Evolutionary conservation across 2,329 filamentous ascomycete genomes (phyloP).

Genomic region (Echinosphaeria canescens): DNA sequence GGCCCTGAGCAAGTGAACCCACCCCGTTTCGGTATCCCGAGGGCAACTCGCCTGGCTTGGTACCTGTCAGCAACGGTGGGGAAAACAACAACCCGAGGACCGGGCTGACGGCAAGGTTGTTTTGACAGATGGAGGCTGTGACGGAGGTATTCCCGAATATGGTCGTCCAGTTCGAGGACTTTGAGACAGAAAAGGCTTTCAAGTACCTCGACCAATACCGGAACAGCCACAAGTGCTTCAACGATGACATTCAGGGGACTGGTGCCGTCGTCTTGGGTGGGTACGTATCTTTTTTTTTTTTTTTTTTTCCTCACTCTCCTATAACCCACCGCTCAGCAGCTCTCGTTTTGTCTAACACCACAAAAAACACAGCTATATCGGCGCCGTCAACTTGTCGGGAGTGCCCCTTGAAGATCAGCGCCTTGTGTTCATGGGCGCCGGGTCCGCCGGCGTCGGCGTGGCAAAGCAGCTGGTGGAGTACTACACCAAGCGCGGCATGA

Average conservation of each 20-base stretch:
- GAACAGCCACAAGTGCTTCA: conserved; percentile 84
- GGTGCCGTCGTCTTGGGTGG: conserved; percentile 86
- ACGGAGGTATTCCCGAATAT: conserved; percentile 47
- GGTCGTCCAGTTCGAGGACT: conserved; percentile 85
- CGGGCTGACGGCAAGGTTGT: no score
- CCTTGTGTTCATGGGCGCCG: conserved; percentile 89
- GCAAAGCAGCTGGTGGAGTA: conserved; percentile 96
- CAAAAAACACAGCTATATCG: conserved; percentile 37
- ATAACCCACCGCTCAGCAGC: no score
- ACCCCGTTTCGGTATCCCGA: no score
- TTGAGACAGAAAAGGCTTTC: conserved; percentile 85
- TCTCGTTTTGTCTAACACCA: no score
- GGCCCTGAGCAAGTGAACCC: no score
- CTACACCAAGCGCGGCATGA: conserved; percentile 81
- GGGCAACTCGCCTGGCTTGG: no score
- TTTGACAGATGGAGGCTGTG: conserved; percentile 82
- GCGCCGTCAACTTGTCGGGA: conserved; percentile 63
- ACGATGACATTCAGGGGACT: conserved; percentile 95
- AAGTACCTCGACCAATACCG: conserved; percentile 81
- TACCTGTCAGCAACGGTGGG: no score
- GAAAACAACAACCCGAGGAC: no score
- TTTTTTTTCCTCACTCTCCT: conserved; percentile 3
- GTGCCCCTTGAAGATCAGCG: conserved; percentile 78
- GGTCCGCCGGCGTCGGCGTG: conserved; percentile 88
- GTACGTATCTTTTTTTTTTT: conserved; percentile 15